Base-by-base conservation (phyloP, 441 rosid genomes). In the Corymbia citriodora region DNA sequence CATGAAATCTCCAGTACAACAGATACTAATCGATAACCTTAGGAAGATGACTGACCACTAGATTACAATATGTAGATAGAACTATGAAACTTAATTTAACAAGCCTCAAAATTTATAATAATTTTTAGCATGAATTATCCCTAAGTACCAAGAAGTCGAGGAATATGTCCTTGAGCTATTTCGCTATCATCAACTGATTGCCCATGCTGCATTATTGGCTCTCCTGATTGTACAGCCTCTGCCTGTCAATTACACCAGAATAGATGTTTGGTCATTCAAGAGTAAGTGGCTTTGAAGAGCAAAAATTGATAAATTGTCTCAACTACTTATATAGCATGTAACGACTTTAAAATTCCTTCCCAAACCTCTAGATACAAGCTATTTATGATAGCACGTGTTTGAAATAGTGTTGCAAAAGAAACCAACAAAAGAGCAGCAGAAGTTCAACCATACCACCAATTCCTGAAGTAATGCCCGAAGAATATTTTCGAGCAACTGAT, bases 401-500 rank as follows among this genome's bases (percentile, higher is more conserved):
- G 49, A 72, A 72, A 36, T 36, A 72, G 82, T 36, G n/a, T 45
- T 23, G 54, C 50, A 53, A 16, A 86, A 18, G 90, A 91, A 48
- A 68, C 82, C 53, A 59, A 86, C 40, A 85, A 72, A 40, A 10
- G 52, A 87, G 33, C 55, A 89, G 52, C 9, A 68, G 63, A 85
- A 85, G 53, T 90, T 88, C 31, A 48, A 93, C 89, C 96, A 88
- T 93, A 97, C 99, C 97, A 95, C 99, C 68, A 97, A 94, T 91
- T 97, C 98, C 89, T 98, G 99, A 89, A 97, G 97, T 93, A 98
- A 94, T 9, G 94, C 90, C 90, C 99, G 95, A 49, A 98, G 99
- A 96, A 97, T 96, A 93, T 97, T 97, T 91, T 98, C 99, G 40
- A 97, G 93, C 91, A 95, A 94, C 90, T 98, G 99, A 92, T 98